Evolutionary conservation across 495 filamentous ascomycete species (phyloP).

Genomic region (Neurospora sp.): DNA sequence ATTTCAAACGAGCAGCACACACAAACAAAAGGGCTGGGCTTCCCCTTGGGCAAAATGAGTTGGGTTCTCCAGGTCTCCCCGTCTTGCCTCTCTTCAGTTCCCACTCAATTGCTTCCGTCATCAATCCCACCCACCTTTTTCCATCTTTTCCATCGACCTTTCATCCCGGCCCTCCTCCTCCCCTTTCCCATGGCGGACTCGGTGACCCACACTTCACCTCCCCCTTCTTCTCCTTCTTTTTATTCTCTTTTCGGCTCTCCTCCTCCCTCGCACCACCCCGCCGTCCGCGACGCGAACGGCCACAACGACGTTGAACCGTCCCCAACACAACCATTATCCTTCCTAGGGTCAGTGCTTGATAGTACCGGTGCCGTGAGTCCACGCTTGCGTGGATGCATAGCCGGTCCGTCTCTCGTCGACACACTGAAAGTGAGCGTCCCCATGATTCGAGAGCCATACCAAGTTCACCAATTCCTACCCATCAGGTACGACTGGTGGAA

Average conservation of each 20-base stretch:
- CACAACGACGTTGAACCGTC: neutral
- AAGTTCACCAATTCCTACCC: neutral
- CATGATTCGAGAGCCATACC: neutral
- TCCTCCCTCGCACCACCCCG: neutral
- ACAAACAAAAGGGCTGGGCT: neutral
- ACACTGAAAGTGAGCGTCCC: neutral
- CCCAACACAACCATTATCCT: constrained; percentile 1
- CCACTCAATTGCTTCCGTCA: neutral
- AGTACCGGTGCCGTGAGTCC: constrained; percentile 7
- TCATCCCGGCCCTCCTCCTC: neutral
- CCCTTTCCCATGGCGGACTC: neutral
- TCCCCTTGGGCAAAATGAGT: neutral
- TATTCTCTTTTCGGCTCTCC: neutral
- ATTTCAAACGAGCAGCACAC: neutral
- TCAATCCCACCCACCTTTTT: neutral
- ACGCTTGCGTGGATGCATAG: constrained; percentile 2
- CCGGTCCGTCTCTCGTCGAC: constrained; percentile 2
- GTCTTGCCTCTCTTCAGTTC: neutral
- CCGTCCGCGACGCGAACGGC: neutral
- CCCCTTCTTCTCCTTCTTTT: neutral
- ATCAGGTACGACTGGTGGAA: neutral
- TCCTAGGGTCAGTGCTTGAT: constrained; percentile 3
- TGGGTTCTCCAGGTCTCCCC: neutral
- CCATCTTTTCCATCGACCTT: neutral
- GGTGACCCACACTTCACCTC: neutral